Evolutionary conservation across 2,329 filamentous ascomycete genomes (phyloP), one percentile per base, ranked within the genome.

Genomic region (Neopestalotiopsis sp.): DNA sequence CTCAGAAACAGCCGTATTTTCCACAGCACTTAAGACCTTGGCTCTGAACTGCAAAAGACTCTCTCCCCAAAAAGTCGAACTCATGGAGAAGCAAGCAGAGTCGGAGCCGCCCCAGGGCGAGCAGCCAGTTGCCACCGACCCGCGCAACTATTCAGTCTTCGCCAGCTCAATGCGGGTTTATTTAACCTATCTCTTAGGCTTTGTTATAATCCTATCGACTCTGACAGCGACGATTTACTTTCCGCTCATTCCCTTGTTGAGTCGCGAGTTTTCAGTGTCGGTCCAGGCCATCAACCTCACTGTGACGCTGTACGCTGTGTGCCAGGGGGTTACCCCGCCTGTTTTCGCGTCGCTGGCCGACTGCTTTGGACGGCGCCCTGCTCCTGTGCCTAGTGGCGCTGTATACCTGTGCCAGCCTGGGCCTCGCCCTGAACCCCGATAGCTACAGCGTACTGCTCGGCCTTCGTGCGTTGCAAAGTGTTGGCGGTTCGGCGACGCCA

Each of bases 391-490:
- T 79, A 0, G 81, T 81, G 1, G 80, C 73, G 3, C 72, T 87
- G 3, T 87, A 85, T 80, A 83, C 82, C 0, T 79, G 84, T 0
- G 86, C 82, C 1, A 85, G 87, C 82, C 76, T 88, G 1, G 87
- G 87, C 1, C 76, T 83, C 1, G 84, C 67, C 24, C 38, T 63
- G 1, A 65, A 66, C 32, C 40, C n/a, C 34, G 7, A 40, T 17
- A 69, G 49, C 63, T 73, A 73, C 65, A 64, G 56, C 4, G 68
- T 64, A 1, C 63, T 73, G n/a, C 57, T 72, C 6, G 4, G 65
- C 2, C 63, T 72, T n/a, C 68, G 71, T 4, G 70, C 67, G 1
- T 12, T 73, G 12, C 70, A 73, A 63, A 71, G 68, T 42, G 56
- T 71, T 14, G 72, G 70, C 17, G 69, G 66, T 9, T 65, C 45